Evolutionary conservation across 352 stramenopile genomes (phyloP).

Genomic region (Pythium scleroteichum): DNA sequence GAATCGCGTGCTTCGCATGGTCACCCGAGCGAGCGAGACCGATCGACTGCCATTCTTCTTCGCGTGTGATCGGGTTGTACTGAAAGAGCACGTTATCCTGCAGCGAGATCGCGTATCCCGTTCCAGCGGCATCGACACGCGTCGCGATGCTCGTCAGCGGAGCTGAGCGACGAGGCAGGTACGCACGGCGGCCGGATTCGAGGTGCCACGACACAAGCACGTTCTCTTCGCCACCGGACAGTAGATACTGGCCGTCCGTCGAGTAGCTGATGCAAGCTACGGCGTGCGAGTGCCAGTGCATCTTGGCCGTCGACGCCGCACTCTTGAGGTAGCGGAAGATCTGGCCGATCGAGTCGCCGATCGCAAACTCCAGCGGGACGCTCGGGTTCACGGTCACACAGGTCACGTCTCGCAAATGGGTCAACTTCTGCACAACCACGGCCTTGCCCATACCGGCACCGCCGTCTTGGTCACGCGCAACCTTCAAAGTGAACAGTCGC

Average conservation of each 20-base stretch:
- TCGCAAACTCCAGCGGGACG: slow-evolving; percentile 47
- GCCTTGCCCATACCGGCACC: slow-evolving; percentile 30
- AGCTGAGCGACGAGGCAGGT: slow-evolving; percentile 77
- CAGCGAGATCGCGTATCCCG: slow-evolving; percentile 64
- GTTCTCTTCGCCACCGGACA: slow-evolving; percentile 85
- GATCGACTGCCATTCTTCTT: slow-evolving; percentile 72
- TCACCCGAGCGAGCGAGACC: slow-evolving; percentile 61
- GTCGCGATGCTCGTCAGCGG: slow-evolving; percentile 55
- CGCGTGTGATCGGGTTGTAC: slow-evolving; percentile 80
- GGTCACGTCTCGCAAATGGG: slow-evolving; percentile 51
- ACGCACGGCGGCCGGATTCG: slow-evolving; percentile 67
- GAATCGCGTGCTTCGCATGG: slow-evolving; percentile 40
- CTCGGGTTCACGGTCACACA: slow-evolving; percentile 60
- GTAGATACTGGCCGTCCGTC: slow-evolving; percentile 68
- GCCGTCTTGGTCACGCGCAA: slow-evolving; percentile 35
- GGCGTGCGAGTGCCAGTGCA: slow-evolving; percentile 88
- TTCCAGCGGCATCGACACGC: slow-evolving; percentile 39
- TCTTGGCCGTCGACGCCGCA: slow-evolving; percentile 42
- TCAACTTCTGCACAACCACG: slow-evolving; percentile 42
- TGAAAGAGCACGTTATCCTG: slow-evolving; percentile 76
- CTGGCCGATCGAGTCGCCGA: slow-evolving; percentile 68
- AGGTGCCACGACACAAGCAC: slow-evolving; percentile 89
- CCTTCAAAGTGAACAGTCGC: slow-evolving; percentile 45
- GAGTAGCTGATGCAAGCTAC: slow-evolving; percentile 77
- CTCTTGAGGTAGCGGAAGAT: slow-evolving; percentile 55